These are phyloP conservation scores for Helicostylum pulchrum DNA, from an alignment of 192 early-diverging fungal species.

Conservation along the genomic window DNA sequence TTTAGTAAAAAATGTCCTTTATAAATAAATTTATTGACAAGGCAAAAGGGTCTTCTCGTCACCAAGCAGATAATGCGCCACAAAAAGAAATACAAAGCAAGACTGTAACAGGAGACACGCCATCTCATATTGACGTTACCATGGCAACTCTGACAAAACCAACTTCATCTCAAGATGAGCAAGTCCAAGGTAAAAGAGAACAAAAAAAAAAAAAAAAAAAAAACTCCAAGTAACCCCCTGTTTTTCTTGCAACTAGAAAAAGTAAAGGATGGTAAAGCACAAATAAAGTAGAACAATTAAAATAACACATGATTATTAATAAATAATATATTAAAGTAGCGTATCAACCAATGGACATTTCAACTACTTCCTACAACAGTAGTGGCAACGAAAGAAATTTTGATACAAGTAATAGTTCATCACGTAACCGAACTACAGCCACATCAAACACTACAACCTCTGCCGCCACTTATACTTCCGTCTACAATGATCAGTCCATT, in stretches of 20 bases:
- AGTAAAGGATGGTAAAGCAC: not conserved
- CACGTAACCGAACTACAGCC: not conserved
- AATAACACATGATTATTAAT: not conserved
- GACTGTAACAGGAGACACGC: not conserved
- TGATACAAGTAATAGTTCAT: not conserved
- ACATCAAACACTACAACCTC: too few species aligned
- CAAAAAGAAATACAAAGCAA: not conserved
- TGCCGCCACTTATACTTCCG: constrained; percentile 4
- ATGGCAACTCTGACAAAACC: not conserved
- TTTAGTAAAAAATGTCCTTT: constrained; percentile 28
- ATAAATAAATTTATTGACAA: constrained; percentile 38
- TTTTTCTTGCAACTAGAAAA: not conserved
- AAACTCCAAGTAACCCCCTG: not conserved
- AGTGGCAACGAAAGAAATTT: not conserved
- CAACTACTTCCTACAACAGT: constrained; percentile 1
- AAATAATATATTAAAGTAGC: constrained; percentile 9
- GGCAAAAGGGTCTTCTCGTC: constrained; percentile 23
- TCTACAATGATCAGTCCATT: constrained; percentile 34
- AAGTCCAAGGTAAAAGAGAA: too few species aligned
- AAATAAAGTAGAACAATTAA: not conserved
- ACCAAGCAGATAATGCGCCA: not conserved
- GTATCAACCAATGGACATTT: not conserved
- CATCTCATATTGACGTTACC: not conserved
- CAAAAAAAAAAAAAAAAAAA: not conserved
- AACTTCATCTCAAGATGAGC: not conserved